Evolutionary conservation across 768 basidiomycete species (phyloP), one percentile per base, ranked within the genome.

Genomic region (Phallus indusiatus): DNA sequence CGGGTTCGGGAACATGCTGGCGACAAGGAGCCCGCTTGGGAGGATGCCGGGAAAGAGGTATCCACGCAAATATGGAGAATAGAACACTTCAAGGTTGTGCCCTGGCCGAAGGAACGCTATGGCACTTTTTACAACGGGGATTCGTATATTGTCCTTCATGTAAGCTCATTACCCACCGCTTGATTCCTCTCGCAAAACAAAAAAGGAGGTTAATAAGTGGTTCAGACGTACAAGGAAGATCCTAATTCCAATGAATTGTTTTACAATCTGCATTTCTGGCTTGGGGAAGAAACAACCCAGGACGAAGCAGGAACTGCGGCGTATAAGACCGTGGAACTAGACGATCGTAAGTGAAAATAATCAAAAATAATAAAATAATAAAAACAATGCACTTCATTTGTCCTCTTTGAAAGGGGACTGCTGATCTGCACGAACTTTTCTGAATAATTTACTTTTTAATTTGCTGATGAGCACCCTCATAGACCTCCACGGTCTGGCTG

Each of bases 261-360:
- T 0, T 83, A 80, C 64, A 75, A 85, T 66, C 72, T 86, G 28
- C 83, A 85, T 67, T 85, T 84, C 67, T 85, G 83, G 83, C 70
- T 85, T 3, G 82, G 85, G 12, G 70, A 75, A 57, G 71, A 81
- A 54, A 84, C 83, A 0, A 78, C 74, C 20, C 79, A 82, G 64
- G 82, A 85, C 60, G 83, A 85, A 66, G 81, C 70, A 14, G 81
- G 78, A 1, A 82, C 81, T 5, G 83, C 81, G 10, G 82, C 81
- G 3, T 84, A 83, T 67, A 85, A 83, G 73, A 81, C 82, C 6
- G 82, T 84, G 11, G 83, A 85, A 66, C 72, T 84, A 1, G 84
- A 85, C 61, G 83, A 85, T 63, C 75, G 83, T 84, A 54, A 54
- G 80, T 73, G 5, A 9, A 36, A 42, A 42, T 37, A 16, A 16